Evolutionary conservation across 2,329 filamentous ascomycete genomes (phyloP).

Genomic region (Pseudogymnoascus sp.): DNA sequence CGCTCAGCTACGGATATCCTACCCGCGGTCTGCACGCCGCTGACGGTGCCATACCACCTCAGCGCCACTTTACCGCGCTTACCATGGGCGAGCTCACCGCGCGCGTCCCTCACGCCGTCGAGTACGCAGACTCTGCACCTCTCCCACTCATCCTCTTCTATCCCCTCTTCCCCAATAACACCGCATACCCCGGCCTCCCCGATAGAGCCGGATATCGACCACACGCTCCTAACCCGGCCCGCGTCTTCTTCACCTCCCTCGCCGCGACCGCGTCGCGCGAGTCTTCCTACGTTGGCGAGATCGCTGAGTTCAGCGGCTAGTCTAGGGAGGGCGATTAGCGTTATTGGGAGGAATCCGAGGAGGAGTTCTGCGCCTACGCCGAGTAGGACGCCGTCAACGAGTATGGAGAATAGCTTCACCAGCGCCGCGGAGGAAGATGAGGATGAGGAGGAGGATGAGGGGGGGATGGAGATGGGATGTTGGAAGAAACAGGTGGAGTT

Average conservation of each 20-base stretch:
- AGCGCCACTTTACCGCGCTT: constrained; percentile 20
- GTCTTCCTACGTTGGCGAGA: constrained; percentile 22
- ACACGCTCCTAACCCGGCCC: constrained; percentile 36
- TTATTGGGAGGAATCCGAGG: background rate
- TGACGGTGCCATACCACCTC: constrained; percentile 46
- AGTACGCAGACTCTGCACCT: constrained; percentile 18
- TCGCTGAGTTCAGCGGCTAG: constrained; percentile 22
- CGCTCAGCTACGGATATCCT: constrained; percentile 54
- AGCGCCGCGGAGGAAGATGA: background rate
- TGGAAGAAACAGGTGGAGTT: background rate
- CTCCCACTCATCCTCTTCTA: constrained; percentile 13
- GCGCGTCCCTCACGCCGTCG: constrained; percentile 15
- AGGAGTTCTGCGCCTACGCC: constrained; percentile 15
- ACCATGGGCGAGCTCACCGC: constrained; percentile 22
- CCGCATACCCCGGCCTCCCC: constrained; percentile 25
- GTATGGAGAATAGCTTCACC: constrained; percentile 16
- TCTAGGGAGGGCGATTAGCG: constrained; percentile 19
- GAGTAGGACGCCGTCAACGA: constrained; percentile 30
- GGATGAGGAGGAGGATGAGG: background rate
- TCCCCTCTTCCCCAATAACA: background rate
- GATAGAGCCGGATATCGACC: constrained; percentile 49
- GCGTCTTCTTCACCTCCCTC: constrained; percentile 14
- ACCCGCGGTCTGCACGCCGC: constrained; percentile 48
- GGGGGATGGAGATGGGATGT: background rate
- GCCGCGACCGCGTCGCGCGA: constrained; percentile 20